These are phyloP conservation scores for Microcera coccophila DNA, from an alignment of 2,329 filamentous ascomycete species.

Conservation along the genomic window DNA sequence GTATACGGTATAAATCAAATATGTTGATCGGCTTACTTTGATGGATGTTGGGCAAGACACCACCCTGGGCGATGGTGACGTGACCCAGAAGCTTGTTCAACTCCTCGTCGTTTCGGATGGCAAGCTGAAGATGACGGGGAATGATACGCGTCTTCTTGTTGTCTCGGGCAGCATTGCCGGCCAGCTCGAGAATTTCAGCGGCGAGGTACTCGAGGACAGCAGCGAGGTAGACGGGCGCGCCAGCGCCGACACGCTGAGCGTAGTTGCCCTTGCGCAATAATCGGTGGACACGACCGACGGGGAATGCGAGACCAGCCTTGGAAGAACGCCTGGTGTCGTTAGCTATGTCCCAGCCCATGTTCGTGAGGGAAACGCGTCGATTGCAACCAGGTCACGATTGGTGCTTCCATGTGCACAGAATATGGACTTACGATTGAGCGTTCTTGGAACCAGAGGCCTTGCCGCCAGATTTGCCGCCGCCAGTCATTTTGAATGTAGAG, in stretches of 20 bases:
- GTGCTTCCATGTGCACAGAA: too few relatives aligned
- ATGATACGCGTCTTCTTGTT: conserved; percentile 99
- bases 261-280: conserved; percentile 99
- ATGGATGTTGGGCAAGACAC: conserved; percentile 96
- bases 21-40: conserved; percentile 63
- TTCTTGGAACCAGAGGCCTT: conserved; percentile 99
- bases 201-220: conserved; percentile 98
- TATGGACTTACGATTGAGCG: conserved; percentile 91
- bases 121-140: conserved; percentile 95
- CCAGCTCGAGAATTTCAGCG: conserved; percentile 97
- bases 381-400: background rate
- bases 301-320: conserved; percentile 98
- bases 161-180: conserved; percentile 96
- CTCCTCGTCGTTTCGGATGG: conserved; percentile 99
- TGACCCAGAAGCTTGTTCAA: conserved; percentile 97
- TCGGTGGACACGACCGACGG: conserved; percentile 98
- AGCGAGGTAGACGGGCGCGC: conserved; percentile 94
- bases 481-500: conserved; percentile 84
- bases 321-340: conserved; percentile 78
- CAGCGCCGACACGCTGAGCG: conserved; percentile 97
- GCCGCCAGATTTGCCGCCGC: conserved; percentile 99
- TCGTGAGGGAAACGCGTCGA: too few relatives aligned
- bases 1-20: too few relatives aligned
- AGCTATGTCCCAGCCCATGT: too few relatives aligned
- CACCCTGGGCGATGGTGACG: conserved; percentile 94